Evolutionary conservation across 345 rosid genomes (phyloP).

Genomic region (Raphanus sativus): DNA sequence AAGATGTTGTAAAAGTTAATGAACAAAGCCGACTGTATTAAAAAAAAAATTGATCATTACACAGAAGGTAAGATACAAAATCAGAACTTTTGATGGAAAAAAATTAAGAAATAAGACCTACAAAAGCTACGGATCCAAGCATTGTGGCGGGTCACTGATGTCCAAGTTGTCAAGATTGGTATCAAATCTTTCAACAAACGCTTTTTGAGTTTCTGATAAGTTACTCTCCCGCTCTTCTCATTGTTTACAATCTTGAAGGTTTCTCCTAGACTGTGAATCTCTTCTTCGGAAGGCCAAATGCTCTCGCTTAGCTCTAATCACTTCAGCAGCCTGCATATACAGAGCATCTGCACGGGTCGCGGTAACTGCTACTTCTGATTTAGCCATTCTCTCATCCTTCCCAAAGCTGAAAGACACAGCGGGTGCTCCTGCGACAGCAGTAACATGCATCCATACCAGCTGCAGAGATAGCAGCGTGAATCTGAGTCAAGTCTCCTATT

Average conservation of each 20-base stretch:
- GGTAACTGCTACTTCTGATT: neutral
- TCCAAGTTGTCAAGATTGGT: neutral
- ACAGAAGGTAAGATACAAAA: neutral
- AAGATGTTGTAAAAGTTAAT: neutral
- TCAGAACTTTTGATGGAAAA: neutral
- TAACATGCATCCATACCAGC: neutral
- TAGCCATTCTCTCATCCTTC: neutral
- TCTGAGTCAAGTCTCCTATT: neutral
- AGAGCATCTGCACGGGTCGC: neutral
- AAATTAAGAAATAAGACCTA: neutral
- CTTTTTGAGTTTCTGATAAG: neutral
- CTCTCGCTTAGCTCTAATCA: neutral
- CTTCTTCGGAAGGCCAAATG: neutral
- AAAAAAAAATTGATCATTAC: neutral
- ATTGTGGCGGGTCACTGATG: neutral
- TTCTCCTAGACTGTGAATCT: neutral
- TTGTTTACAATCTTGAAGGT: neutral
- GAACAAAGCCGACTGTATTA: neutral
- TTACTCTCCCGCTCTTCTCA: no score
- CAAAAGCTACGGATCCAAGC: neutral
- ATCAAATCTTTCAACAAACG: neutral
- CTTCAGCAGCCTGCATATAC: neutral
- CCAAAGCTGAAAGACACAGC: neutral
- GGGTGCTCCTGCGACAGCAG: neutral
- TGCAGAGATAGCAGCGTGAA: neutral